phyloP scores from a whole-genome alignment of 257 asterid genomes.

The Jaltomata sinuosa region DNA sequence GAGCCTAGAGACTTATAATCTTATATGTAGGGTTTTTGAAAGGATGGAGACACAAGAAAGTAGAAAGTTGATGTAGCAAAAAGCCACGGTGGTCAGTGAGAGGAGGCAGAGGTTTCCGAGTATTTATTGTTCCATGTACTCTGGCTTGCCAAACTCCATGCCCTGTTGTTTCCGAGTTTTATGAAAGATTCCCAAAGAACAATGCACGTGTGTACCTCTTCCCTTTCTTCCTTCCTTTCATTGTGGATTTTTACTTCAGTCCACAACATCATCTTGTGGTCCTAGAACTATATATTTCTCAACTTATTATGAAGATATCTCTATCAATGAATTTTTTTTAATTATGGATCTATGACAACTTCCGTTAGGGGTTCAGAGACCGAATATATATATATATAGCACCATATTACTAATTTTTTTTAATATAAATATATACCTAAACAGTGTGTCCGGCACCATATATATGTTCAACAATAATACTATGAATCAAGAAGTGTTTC shows the following conservation, averaged over 20 bases:
- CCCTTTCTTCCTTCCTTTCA: neutral
- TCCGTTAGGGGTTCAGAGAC: neutral
- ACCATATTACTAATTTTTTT: no score
- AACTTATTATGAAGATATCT: neutral
- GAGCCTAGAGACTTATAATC: neutral
- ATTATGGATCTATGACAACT: neutral
- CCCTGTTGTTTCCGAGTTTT: neutral
- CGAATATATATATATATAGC: neutral
- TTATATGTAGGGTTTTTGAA: neutral
- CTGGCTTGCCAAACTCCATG: conserved; percentile 1
- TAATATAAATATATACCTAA: no score
- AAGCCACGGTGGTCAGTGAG: neutral
- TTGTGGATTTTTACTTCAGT: neutral
- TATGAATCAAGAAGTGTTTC: neutral
- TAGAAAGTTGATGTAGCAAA: neutral
- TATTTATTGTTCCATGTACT: neutral
- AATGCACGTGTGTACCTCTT: conserved; percentile 2
- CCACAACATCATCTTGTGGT: neutral
- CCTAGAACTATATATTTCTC: neutral
- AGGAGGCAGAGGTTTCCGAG: neutral
- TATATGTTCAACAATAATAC: no score
- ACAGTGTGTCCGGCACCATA: no score
- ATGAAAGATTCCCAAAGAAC: conserved; percentile 1
- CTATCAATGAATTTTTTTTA: neutral
- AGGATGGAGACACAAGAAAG: neutral